These are phyloP conservation scores for Diplocarpon rosae DNA, from an alignment of 2,329 filamentous ascomycete genomes.

Conservation along the genomic window DNA sequence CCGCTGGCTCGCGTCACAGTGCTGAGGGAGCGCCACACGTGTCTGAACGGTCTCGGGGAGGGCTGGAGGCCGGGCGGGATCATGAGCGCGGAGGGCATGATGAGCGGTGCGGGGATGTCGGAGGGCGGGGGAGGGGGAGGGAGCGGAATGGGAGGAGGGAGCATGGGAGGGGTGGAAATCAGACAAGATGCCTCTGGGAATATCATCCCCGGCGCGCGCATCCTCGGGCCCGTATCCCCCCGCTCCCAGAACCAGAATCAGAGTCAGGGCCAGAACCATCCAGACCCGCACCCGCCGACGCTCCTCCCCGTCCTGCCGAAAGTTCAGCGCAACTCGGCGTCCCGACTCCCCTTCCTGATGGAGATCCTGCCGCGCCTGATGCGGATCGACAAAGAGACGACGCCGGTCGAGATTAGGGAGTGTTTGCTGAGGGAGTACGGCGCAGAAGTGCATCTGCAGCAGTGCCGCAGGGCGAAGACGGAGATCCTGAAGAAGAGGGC, in stretches of 20 bases:
- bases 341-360: constrained; percentile 41
- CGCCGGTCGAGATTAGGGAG: constrained; percentile 48
- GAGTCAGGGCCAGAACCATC: not conserved
- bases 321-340: constrained; percentile 26
- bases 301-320: constrained; percentile 23
- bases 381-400: constrained; percentile 45
- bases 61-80: not conserved
- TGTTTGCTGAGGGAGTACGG: constrained; percentile 34
- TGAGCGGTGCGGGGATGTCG: constrained; percentile 1
- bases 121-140: constrained; percentile 3
- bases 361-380: constrained; percentile 50
- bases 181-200: constrained; percentile 23
- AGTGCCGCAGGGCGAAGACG: constrained; percentile 26
- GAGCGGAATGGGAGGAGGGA: constrained; percentile 6
- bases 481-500: constrained; percentile 25
- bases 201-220: constrained; percentile 23
- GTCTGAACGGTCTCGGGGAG: constrained; percentile 23
- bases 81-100: constrained; percentile 3
- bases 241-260: not conserved
- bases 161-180: constrained; percentile 17
- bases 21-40: constrained; percentile 25
- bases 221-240: constrained; percentile 18
- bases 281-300: not conserved
- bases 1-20: constrained; percentile 25
- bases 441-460: constrained; percentile 26